A percentile compares a stretch with the other conserved stretches of the same genome.
These are phyloP conservation scores for Saccharomyces pastorianus DNA, from an alignment of 1,139 yeast species.

Conservation along the genomic window DNA sequence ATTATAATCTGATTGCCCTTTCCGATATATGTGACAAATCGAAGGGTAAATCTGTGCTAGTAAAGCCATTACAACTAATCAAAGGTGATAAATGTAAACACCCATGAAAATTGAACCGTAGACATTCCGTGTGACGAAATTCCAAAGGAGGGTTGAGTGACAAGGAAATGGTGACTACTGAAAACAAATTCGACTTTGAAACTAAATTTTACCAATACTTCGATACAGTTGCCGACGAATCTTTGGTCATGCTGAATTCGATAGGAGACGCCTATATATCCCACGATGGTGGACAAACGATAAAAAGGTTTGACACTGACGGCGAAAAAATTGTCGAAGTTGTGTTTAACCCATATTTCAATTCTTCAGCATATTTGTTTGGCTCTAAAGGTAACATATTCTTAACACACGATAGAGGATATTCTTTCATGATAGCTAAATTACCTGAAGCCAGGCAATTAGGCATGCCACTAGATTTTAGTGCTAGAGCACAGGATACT, in stretches of 20 bases:
- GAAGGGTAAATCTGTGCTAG: conserved; percentile 11
- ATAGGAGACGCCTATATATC: conserved; percentile 52
- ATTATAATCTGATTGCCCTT: conserved; percentile 31
- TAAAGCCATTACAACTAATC: conserved; percentile 31
- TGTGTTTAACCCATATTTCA: conserved; percentile 50
- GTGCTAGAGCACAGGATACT: too few relatives aligned
- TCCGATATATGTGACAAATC: conserved; percentile 30
- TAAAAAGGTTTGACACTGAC: conserved; percentile 41
- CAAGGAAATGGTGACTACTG: conserved; percentile 20
- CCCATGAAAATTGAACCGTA: conserved; percentile 15
- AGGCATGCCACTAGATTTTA: too few relatives aligned
- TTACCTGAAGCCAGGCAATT: too few relatives aligned
- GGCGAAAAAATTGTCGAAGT: conserved; percentile 46
- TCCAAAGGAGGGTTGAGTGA: conserved; percentile 7
- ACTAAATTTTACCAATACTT: conserved; percentile 31
- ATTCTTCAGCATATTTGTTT: conserved; percentile 36
- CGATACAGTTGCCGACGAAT: conserved; percentile 48
- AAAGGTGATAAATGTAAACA: conserved; percentile 44
- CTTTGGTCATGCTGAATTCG: conserved; percentile 54
- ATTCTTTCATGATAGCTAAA: too few relatives aligned
- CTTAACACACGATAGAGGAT: too few relatives aligned
- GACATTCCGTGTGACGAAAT: conserved; percentile 30
- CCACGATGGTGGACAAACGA: conserved; percentile 66
- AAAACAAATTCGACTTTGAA: conserved; percentile 30
- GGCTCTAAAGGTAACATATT: too few relatives aligned